phyloP scores from a whole-genome alignment of 495 filamentous ascomycete genomes.

The Neurospora cerealis region DNA sequence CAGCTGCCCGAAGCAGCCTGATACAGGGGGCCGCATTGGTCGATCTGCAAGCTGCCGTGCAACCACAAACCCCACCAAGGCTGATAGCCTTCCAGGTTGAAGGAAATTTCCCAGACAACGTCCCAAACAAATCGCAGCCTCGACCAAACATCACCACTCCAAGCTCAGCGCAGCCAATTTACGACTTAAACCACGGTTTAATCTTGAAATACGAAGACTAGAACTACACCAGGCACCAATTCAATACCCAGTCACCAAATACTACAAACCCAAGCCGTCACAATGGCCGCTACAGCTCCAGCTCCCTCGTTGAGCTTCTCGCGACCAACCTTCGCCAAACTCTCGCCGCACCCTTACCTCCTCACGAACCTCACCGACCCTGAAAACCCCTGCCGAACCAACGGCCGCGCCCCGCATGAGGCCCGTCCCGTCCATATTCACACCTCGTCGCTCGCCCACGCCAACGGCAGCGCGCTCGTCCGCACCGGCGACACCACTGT shows the following conservation, averaged over 20 bases:
- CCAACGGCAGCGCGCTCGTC: slow-evolving; percentile 80
- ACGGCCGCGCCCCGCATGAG: slow-evolving; percentile 60
- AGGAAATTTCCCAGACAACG: slow-evolving; percentile 9
- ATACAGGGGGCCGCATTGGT: neutral
- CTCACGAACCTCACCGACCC: slow-evolving; percentile 71
- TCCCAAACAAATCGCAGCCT: neutral
- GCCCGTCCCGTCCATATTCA: slow-evolving; percentile 64
- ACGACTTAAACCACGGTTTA: neutral
- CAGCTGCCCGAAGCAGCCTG: neutral
- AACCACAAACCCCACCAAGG: slow-evolving; percentile 8
- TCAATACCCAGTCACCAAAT: neutral
- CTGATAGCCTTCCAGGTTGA: slow-evolving; percentile 2
- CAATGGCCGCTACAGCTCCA: slow-evolving; percentile 14
- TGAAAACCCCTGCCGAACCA: slow-evolving; percentile 53
- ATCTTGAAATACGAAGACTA: neutral
- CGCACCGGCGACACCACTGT: slow-evolving; percentile 81
- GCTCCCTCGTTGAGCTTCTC: slow-evolving; percentile 53
- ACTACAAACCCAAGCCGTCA: neutral
- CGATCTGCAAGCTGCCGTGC: neutral
- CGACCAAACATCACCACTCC: neutral
- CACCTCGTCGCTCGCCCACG: slow-evolving; percentile 71
- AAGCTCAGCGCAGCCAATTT: neutral
- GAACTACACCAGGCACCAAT: neutral
- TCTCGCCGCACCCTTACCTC: slow-evolving; percentile 82
- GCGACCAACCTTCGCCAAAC: slow-evolving; percentile 73